phyloP scores from a whole-genome alignment of 352 stramenopile species.

The Elongisporangium undulatum region DNA sequence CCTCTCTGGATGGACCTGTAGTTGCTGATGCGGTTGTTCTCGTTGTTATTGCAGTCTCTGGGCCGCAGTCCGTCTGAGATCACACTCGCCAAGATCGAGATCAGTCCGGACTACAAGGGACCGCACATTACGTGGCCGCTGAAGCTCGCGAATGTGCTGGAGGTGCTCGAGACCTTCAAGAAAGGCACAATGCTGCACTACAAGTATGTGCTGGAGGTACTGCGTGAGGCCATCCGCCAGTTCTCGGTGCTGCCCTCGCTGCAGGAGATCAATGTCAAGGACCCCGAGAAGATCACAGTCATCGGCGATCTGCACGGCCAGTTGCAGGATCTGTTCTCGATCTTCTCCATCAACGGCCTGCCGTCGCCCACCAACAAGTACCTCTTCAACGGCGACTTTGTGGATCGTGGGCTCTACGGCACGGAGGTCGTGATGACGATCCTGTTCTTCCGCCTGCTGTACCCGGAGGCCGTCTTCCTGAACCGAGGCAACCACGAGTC shows the following conservation, averaged over 20 bases:
- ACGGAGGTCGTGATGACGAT: conserved; percentile 84
- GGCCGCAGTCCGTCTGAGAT: conserved; percentile 53
- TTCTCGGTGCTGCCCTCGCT: conserved; percentile 69
- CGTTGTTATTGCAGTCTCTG: conserved; percentile 24
- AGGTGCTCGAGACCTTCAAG: conserved; percentile 91
- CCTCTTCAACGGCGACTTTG: conserved; percentile 97
- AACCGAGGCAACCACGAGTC: conserved; percentile 97
- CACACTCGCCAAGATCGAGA: conserved; percentile 40
- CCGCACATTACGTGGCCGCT: conserved; percentile 83
- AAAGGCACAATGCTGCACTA: conserved; percentile 82
- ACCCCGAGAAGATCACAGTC: conserved; percentile 90
- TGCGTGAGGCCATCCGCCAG: conserved; percentile 63
- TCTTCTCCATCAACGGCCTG: conserved; percentile 92
- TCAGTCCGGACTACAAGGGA: conserved; percentile 65
- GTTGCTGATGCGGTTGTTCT: neutral
- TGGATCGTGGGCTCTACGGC: conserved; percentile 90
- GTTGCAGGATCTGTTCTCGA: conserved; percentile 92
- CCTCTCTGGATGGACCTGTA: neutral
- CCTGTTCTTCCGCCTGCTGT: conserved; percentile 70
- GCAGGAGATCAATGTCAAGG: conserved; percentile 80
- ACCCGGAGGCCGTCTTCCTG: conserved; percentile 83
- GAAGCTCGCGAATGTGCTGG: conserved; percentile 77
- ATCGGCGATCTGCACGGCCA: conserved; percentile 94
- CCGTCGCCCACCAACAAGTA: conserved; percentile 91
- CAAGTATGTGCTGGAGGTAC: conserved; percentile 89